Base-by-base conservation (phyloP, 345 rosid genomes). In the Eucalyptus shirleyi region DNA sequence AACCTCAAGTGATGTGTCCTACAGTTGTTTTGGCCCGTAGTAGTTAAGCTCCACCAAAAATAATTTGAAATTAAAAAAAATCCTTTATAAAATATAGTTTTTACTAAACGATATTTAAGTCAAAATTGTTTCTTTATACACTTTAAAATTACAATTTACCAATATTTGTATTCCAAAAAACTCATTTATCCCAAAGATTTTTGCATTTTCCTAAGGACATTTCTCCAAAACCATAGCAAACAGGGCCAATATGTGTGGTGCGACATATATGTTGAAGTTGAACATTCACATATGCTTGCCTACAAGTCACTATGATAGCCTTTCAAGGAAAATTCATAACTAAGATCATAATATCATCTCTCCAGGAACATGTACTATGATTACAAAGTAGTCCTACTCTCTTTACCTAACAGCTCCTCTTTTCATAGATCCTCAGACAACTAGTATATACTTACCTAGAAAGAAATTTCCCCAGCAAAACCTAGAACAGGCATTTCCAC, bases 191-290 rank as follows among this genome's bases (percentile, higher is more conserved):
- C 5, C 11, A 19, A 21, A 21, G 1, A 0, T 53, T 53, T 53
- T 53, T 53, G 26, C 0, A 53, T 53, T 53, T 53, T 53, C 9
- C 0, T 0, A 19, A 2, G 0, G 0, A 53, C 11, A 53, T 19
- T 19, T 19, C 26, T 3, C 26, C 59, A 53, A 53, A 8, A 53
- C 26, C 0, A 0, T 21, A 53, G 11, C 11, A 53, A 53, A 8
- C 11, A 1, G 2, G 59, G 2, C 24, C 2, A 1, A 19, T 2
- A 13, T 12, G 5, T 65, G 21, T n/a, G 37, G 77, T n/a, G 37
- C 19, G 3, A n/a, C 77, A n/a, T n/a, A 7, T 15, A 65, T 8
- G 3, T 65, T 0, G 32, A 28, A 12, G 69, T 16, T 4, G 19
- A 67, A 2, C 40, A 67, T 67, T 65, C 34, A 62, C 34, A 1